Base-by-base conservation (phyloP, 2,329 filamentous ascomycete genomes). In the Fusarium citri region DNA sequence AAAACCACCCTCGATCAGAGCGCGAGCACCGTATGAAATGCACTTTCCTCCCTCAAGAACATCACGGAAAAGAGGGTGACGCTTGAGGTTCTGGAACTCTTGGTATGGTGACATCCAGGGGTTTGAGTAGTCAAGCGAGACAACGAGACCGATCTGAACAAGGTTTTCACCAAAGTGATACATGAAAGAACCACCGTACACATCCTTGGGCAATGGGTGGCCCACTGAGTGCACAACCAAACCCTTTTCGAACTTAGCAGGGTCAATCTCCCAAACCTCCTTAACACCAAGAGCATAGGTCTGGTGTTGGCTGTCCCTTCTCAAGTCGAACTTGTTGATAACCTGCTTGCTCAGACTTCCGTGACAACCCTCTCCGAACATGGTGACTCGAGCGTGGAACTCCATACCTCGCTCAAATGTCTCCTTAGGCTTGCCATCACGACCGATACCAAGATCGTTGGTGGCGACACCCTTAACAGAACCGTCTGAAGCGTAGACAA, bases 121-220 rank as follows among this genome's bases (percentile, higher is more conserved):
- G 81, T 99, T 99, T 43, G 93, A 87, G 80, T 99, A 99, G 84
- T 99, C 96, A 56, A 99, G 87, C 25, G 94, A 94, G 40, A 97
- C 92, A 14, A 99, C 96, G 20, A 98, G 85, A 25, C 96, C 96
- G 59, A 99, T 86, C 72, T 91, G 94, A 64, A 99, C 95, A 75
- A 98, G 88, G 81, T 98, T 99, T 75, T 99, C 95, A 40, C 94
- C 96, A 80, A 98, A 99, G 81, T 99, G 96, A 78, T 99, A 99
- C 93, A 99, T 94, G 91, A 94, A 99, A n/a, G 93, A 94, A 71
- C 96, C 96, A 72, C 96, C 96, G 78, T 99, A 99, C 11, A 94
- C 96, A 78, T 98, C 92, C 74, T 86, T 89, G 18, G 94, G 89
- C 46, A 99, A 83, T 22, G 96, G 96, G 77, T 97, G 98, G 22